phyloP scores from a whole-genome alignment of 345 rosid genomes.

The Pelargonium nanum region DNA sequence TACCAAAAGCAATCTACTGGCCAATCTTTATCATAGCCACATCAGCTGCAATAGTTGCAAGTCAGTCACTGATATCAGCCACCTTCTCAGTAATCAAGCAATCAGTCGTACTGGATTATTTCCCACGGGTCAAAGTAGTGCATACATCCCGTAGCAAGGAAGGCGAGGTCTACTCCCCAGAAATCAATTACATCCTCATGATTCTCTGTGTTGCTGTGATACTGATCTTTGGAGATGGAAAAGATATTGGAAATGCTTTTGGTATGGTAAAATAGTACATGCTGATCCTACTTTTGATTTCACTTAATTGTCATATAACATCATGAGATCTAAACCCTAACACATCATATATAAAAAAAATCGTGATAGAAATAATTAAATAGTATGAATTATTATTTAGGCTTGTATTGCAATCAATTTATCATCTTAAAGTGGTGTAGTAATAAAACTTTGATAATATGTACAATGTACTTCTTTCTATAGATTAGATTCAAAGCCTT shows the following conservation, averaged over 20 bases:
- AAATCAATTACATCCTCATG: constrained; percentile 80
- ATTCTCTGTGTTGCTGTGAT: constrained; percentile 66
- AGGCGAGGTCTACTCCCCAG: constrained; percentile 87
- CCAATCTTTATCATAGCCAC: constrained; percentile 71
- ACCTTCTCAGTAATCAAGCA: constrained; percentile 86
- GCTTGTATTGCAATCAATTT: no score
- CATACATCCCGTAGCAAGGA: constrained; percentile 70
- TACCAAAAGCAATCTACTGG: constrained; percentile 66
- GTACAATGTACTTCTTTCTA: no score
- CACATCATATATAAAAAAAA: no score
- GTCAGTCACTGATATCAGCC: constrained; percentile 87
- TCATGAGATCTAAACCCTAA: no score
- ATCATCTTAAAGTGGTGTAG: no score
- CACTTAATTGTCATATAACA: no score
- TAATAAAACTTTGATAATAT: no score
- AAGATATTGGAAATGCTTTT: constrained; percentile 78
- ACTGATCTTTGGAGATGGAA: constrained; percentile 72
- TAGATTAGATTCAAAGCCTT: no score
- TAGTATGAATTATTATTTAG: no score
- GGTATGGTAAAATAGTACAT: constrained; percentile 25
- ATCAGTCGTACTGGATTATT: constrained; percentile 75
- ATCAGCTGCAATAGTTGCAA: constrained; percentile 66
- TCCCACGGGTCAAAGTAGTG: constrained; percentile 81
- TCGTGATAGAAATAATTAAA: no score
- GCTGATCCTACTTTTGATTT: not conserved